Conservation (phyloP, 495 filamentous ascomycete genomes). For the Hypoxylon perforatum region DNA sequence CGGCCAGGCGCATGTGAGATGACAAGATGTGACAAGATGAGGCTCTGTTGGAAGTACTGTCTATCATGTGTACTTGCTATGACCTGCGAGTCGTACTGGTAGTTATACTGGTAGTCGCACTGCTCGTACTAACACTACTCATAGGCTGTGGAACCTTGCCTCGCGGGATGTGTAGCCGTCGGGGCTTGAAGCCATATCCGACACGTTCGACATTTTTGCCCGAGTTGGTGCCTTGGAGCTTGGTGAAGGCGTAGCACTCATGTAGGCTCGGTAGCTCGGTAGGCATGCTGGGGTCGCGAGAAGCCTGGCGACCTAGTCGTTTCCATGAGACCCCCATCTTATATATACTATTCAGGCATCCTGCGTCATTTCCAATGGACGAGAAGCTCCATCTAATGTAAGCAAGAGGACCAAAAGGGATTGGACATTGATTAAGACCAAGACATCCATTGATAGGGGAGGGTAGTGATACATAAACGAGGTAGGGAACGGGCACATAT, state of each 20-base stretch:
- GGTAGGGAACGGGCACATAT: no score
- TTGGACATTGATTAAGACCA: constrained; percentile 5
- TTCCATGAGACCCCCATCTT: background rate
- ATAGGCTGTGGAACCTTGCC: constrained; percentile 12
- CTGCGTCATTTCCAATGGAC: background rate
- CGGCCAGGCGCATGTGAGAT: constrained; percentile 32
- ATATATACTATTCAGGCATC: constrained; percentile 1
- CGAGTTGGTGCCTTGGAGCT: background rate
- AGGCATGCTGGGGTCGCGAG: background rate
- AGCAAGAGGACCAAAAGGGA: background rate
- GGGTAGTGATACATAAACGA: no score
- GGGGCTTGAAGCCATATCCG: background rate
- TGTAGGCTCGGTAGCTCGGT: no score
- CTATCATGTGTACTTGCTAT: constrained; percentile 30
- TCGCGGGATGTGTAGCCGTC: constrained; percentile 2
- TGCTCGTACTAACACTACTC: no score
- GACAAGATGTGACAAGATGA: constrained; percentile 48
- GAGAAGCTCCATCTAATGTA: background rate
- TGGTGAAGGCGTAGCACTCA: background rate
- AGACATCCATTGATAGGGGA: background rate
- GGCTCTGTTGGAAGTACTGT: constrained; percentile 42
- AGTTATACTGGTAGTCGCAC: no score
- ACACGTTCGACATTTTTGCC: background rate
- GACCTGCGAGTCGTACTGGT: constrained; percentile 7
- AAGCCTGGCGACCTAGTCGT: background rate